Percentiles rank a stretch among this genome's conserved stretches.
Conservation (phyloP, 257 asterid genomes). For the Nyctanthes arbortristis region DNA sequence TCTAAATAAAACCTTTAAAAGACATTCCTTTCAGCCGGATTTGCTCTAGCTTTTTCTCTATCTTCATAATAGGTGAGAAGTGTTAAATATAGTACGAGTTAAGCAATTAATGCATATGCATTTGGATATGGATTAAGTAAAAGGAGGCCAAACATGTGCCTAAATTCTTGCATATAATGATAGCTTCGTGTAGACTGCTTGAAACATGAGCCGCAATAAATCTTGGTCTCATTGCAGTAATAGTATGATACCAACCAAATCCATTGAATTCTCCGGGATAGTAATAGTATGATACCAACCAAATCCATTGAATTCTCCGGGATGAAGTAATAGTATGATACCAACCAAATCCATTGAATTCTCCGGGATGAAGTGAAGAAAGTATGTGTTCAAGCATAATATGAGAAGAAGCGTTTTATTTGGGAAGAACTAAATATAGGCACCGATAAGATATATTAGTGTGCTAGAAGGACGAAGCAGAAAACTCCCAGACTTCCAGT, state of each 20-base stretch:
- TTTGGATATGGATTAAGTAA: not conserved
- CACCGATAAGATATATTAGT: not conserved
- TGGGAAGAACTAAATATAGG: not conserved
- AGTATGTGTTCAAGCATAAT: not conserved
- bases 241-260: not conserved
- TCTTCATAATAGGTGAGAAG: not conserved
- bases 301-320: not conserved
- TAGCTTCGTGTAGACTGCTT: not conserved
- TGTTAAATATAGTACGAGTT: not conserved
- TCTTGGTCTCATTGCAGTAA: not conserved
- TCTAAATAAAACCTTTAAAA: not conserved
- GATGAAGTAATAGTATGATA: not conserved
- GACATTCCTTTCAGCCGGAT: not conserved
- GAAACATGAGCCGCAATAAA: not conserved
- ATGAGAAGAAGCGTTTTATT: not conserved
- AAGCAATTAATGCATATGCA: not conserved
- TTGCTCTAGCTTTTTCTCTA: not conserved
- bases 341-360: not conserved
- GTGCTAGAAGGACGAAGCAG: not conserved
- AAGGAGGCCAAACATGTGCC: conserved; percentile 1
- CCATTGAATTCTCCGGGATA: conserved; percentile 4
- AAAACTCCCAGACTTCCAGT: not conserved
- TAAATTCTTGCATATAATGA: conserved; percentile 1
- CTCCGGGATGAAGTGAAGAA: conserved; percentile 12
- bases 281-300: not conserved